A percentile compares a stretch with the other conserved stretches of the same genome.
These are phyloP conservation scores for Glomus cerebriforme DNA, from an alignment of 192 early-diverging fungal species.

Conservation along the genomic window DNA sequence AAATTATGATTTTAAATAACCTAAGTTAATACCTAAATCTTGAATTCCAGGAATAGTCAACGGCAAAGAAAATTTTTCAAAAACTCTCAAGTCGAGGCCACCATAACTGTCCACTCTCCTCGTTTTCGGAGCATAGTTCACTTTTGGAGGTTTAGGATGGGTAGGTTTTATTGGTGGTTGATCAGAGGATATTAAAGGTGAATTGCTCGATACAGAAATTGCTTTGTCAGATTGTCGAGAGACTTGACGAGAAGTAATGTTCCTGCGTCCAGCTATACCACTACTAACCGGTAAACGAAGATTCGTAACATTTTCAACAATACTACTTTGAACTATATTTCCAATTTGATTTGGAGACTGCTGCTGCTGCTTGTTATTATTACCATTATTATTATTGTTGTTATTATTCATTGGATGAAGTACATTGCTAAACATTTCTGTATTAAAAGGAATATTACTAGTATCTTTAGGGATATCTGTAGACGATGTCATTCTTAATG, in stretches of 20 bases:
- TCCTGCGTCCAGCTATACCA: conserved; percentile 13
- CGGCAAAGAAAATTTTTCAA: conserved; percentile 55
- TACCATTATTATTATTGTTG: background rate
- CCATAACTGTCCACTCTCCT: conserved; percentile 76
- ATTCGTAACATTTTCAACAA: background rate
- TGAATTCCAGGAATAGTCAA: conserved; percentile 51
- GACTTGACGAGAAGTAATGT: background rate
- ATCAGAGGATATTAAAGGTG: background rate
- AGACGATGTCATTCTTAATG: background rate
- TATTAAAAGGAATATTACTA: background rate
- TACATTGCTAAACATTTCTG: background rate
- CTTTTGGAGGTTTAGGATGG: conserved; percentile 16
- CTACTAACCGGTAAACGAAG: background rate
- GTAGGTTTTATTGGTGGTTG: background rate
- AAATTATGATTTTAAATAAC: conserved; percentile 32
- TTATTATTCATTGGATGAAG: background rate
- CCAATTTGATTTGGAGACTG: background rate
- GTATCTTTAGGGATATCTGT: conserved; percentile 1
- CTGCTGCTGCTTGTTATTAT: background rate
- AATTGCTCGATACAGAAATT: background rate
- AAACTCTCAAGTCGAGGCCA: conserved; percentile 69
- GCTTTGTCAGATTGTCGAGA: conserved; percentile 12
- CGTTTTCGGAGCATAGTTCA: conserved; percentile 59
- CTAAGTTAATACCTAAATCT: conserved; percentile 48
- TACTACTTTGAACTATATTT: background rate